These are phyloP conservation scores for Rhinocladiella similis DNA, from an alignment of 2,329 filamentous ascomycete species.

Conservation along the genomic window DNA sequence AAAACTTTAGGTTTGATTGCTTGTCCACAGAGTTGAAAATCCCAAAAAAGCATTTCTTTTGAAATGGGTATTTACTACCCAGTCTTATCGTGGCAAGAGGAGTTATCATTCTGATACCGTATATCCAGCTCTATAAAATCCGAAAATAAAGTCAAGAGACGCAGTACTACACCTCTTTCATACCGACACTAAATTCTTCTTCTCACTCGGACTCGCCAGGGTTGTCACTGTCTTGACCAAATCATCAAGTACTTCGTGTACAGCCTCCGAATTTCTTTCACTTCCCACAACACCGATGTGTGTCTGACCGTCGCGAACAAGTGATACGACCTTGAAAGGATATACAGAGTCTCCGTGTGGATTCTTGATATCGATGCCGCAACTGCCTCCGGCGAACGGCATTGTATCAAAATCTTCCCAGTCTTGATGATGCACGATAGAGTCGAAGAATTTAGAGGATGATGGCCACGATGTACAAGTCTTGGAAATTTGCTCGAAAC, in stretches of 20 bases:
- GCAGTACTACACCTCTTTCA: no score
- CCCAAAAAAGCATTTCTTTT: neutral
- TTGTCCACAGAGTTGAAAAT: neutral
- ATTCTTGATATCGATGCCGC: conserved; percentile 60
- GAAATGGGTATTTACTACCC: no score
- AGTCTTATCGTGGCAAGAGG: no score
- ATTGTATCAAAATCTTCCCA: conserved; percentile 60
- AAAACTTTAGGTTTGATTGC: conserved; percentile 38
- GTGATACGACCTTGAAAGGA: conserved; percentile 64
- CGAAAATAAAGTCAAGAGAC: no score
- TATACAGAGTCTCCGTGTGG: conserved; percentile 57
- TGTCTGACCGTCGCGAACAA: conserved; percentile 53
- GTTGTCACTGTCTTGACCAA: conserved; percentile 42
- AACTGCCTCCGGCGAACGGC: conserved; percentile 37
- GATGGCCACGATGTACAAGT: conserved; percentile 48
- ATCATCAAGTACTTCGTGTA: conserved; percentile 53
- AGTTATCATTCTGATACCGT: no score
- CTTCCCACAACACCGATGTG: conserved; percentile 62
- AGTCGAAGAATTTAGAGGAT: conserved; percentile 51
- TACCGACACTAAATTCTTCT: conserved; percentile 32
- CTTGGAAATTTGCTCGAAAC: conserved; percentile 55
- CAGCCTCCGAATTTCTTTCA: conserved; percentile 55
- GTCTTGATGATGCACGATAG: conserved; percentile 58
- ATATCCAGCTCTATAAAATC: no score
- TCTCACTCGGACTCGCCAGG: no score